These are phyloP conservation scores for Backusella australiensis DNA, from an alignment of 192 early-diverging fungal genomes.

Conservation along the genomic window DNA sequence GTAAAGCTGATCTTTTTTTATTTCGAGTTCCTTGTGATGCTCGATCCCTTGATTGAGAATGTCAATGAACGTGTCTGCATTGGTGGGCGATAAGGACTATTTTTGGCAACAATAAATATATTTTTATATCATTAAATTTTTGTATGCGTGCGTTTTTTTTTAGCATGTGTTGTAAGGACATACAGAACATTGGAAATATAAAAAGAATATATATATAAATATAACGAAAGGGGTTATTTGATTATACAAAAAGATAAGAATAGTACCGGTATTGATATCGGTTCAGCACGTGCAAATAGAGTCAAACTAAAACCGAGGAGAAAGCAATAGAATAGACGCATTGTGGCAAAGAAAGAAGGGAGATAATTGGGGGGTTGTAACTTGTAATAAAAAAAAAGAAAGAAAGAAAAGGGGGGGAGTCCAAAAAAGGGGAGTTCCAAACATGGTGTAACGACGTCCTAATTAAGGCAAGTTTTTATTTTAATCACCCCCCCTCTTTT, in stretches of 20 bases:
- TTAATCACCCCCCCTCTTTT: background rate
- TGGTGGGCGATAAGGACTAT: slow-evolving; percentile 1
- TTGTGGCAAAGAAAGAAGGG: slow-evolving; percentile 2
- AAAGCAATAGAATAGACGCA: slow-evolving; percentile 2
- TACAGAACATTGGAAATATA: background rate
- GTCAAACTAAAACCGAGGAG: background rate
- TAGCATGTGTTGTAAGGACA: background rate
- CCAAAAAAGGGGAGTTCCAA: background rate
- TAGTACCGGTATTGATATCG: slow-evolving; percentile 10
- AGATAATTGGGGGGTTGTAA: background rate
- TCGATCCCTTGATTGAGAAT: slow-evolving; percentile 10
- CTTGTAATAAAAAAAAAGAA: background rate
- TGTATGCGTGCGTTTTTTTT: background rate
- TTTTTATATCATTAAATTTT: background rate
- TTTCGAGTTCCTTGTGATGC: background rate
- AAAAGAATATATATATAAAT: background rate
- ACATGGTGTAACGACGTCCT: background rate
- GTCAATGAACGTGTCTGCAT: background rate
- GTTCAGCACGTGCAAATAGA: slow-evolving; percentile 5
- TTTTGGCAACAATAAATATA: background rate
- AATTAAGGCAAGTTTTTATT: background rate
- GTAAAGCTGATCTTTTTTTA: background rate
- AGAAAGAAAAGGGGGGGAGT: background rate
- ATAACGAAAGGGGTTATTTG: background rate
- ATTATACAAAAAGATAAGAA: background rate